These are phyloP conservation scores for Phytophthora citrophthora DNA, from an alignment of 352 stramenopile genomes.

Conservation along the genomic window DNA sequence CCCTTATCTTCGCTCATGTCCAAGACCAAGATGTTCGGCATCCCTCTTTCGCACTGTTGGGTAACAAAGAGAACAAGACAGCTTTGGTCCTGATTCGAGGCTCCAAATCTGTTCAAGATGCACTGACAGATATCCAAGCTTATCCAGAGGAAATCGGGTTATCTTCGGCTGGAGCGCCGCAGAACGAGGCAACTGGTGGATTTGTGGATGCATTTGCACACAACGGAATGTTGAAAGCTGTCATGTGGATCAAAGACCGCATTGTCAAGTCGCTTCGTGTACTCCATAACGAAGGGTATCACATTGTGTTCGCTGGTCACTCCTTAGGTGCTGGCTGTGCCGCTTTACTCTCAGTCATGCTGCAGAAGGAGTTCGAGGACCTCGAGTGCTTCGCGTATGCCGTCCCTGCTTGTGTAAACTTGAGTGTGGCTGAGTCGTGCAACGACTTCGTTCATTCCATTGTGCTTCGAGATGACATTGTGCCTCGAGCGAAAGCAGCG, in stretches of 20 bases:
- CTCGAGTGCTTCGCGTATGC: slow-evolving; percentile 89
- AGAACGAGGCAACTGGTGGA: slow-evolving; percentile 58
- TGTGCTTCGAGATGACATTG: slow-evolving; percentile 86
- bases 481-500: slow-evolving; percentile 81
- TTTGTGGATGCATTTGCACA: slow-evolving; percentile 89
- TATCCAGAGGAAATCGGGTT: slow-evolving; percentile 78
- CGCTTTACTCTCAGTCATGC: slow-evolving; percentile 80
- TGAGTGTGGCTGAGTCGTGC: slow-evolving; percentile 81
- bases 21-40: slow-evolving; percentile 83
- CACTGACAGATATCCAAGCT: slow-evolving; percentile 86
- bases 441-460: slow-evolving; percentile 83
- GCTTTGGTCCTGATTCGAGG: slow-evolving; percentile 82
- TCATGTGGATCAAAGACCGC: slow-evolving; percentile 89
- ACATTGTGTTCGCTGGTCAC: slow-evolving; percentile 83
- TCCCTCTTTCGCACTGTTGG: slow-evolving; percentile 80
- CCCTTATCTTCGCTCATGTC: slow-evolving; percentile 82
- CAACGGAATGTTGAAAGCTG: slow-evolving; percentile 87
- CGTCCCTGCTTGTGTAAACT: slow-evolving; percentile 82
- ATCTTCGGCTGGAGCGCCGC: slow-evolving; percentile 42
- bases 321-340: slow-evolving; percentile 84
- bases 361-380: slow-evolving; percentile 85
- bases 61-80: slow-evolving; percentile 82
- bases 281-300: slow-evolving; percentile 78
- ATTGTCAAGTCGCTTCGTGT: slow-evolving; percentile 79
- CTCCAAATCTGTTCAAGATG: slow-evolving; percentile 87